Base-by-base conservation (phyloP, 345 rosid species). In the Salix brachista region DNA sequence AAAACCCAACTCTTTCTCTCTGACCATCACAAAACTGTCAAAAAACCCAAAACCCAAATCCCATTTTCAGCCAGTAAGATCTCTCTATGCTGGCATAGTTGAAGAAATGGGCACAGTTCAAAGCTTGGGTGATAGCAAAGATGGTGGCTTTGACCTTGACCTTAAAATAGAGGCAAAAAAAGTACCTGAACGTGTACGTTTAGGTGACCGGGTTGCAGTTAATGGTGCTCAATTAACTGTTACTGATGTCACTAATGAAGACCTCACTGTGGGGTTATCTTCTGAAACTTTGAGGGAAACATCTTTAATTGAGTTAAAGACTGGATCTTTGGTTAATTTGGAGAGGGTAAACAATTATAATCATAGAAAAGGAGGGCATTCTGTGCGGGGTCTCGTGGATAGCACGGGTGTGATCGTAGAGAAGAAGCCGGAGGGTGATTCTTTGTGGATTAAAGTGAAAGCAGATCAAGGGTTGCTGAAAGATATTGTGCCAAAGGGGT, bases 371-470 rank as follows among this genome's bases (percentile, higher is more conserved):
- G 98, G 98, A 1, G 97, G 97, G 21, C 97, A 94, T 82, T 91
- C 91, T 75, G 97, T 91, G 81, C 97, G 90, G 86, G 98, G 98
- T 8, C 97, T 91, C 75, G 97, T 94, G 76, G 98, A 94, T 72
- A 97, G 97, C 8, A 91, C 95, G 14, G 98, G 97, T 54, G 89
- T 80, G 90, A 94, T 94, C 1, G 89, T 87, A 48, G 80, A 80
- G 60, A 90, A 81, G 86, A 89, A 84, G 23, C 77, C 76, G 7
- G 97, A 94, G 56, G 89, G 83, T 17, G 98, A 94, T 73, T 94
- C 98, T 2, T 32, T 94, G 83, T 91, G 97, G 98, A 83, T 94
- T 58, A 92, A 90, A 83, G 94, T 94, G 68, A 92, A 86, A 83
- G 85, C 86, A 1, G 84, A 86, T 12, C 76, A 84, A 69, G 79